A percentile compares a stretch with the other conserved stretches of the same genome.
Evolutionary conservation across 306 rosid species (phyloP).

Genomic region (Sphenostylis stenocarpa): DNA sequence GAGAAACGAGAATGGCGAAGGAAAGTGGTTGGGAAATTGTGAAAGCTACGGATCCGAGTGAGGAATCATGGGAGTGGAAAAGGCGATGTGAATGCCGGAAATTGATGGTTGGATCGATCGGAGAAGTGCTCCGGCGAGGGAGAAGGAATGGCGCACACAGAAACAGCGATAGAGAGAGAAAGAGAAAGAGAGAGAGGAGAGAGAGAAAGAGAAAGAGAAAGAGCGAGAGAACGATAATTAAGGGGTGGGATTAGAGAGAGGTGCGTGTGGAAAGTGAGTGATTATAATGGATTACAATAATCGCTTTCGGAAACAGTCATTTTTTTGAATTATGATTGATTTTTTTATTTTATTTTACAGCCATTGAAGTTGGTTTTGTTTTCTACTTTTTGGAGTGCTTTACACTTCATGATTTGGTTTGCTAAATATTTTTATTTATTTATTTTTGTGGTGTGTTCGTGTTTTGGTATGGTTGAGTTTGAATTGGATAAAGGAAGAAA

Average conservation of each 20-base stretch:
- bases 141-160: conserved; percentile 32
- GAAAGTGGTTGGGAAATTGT: conserved; percentile 7
- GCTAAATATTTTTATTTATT: neutral
- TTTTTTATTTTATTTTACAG: neutral
- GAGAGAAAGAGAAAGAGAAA: neutral
- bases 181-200: neutral
- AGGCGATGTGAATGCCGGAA: conserved; percentile 53
- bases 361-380: neutral
- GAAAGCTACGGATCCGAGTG: conserved; percentile 40
- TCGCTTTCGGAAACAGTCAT: conserved; percentile 9
- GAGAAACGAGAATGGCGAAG: conserved; percentile 5
- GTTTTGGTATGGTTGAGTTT: neutral
- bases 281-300: conserved; percentile 36
- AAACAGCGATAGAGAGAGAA: conserved; percentile 25
- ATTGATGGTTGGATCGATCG: conserved; percentile 50
- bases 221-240: conserved; percentile 35
- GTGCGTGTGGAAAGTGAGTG: conserved; percentile 20
- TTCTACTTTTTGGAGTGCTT: neutral
- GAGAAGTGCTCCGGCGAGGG: conserved; percentile 58
- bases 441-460: too few species aligned
- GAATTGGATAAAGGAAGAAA: conserved; percentile 22
- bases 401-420: neutral
- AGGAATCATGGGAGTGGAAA: conserved; percentile 47
- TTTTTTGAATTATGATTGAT: neutral
- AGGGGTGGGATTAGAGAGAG: conserved; percentile 36